Base-by-base conservation (phyloP, 352 stramenopile genomes). In the Phytophthora pisi region DNA sequence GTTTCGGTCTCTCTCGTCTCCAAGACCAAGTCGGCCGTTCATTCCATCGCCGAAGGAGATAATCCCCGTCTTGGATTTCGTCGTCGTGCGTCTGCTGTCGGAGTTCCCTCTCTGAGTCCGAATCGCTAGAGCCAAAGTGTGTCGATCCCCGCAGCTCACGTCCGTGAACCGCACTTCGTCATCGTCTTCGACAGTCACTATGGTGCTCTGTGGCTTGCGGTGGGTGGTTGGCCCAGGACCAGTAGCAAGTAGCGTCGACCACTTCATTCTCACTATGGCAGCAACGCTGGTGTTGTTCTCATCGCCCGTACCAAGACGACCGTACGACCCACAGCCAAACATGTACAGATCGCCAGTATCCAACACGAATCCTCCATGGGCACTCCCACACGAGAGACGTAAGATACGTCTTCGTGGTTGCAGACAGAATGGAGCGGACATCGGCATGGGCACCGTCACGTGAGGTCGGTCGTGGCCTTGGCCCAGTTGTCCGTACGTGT, bases 11-110 rank as follows among this genome's bases (percentile, higher is more conserved):
- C 26, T 57, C 34, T 93, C 84, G 1, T 79, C 72, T 4, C 84
- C 84, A 3, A 88, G 42, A 1, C 84, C 82, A 0, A 93, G 78
- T 8, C 84, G 72, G 1, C 84, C 84, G 38, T 93, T 89, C 68
- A 88, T 82, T 7, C 81, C 81, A 55, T 93, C 84, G 2, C 84
- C 84, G 61, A 91, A 93, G 0, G 76, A 68, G 10, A 93, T 79
- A 50, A 93, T 77, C 20, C 77, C 64, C 10, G 67, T 77, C 65
- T 79, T 83, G 5, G 36, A 23, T 5, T 67, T 57, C 0, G 54
- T 56, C 20, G 34, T 60, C 5, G 24, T 60, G 28, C 67, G 49
- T 26, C 53, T 55, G 16, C 43, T 68, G 10, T 60, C 49, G 0
- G 47, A 30, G 10, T 38, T 54, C 31, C 34, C 51, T 64, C 24